These are phyloP conservation scores for Monotropa hypopitys DNA, from an alignment of 179 eudicot species.

Conservation along the genomic window DNA sequence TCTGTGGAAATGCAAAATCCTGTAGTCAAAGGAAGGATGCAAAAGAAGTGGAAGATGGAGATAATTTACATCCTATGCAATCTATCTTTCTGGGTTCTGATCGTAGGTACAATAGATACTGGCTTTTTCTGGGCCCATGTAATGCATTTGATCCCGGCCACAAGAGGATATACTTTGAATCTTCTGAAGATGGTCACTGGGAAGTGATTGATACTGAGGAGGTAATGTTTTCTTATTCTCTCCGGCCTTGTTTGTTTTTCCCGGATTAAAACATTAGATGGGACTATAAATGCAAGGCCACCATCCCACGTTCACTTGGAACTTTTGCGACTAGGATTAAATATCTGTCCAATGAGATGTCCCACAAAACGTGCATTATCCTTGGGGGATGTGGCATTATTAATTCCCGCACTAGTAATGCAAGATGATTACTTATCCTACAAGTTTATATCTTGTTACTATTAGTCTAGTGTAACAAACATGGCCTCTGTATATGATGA, in stretches of 20 bases:
- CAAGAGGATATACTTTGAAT: slow-evolving; percentile 73
- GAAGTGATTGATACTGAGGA: slow-evolving; percentile 79
- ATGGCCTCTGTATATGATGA: neutral
- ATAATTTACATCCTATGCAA: slow-evolving; percentile 68
- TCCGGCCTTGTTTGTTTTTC: neutral
- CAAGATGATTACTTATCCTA: neutral
- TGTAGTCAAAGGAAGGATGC: slow-evolving; percentile 15
- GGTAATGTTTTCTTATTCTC: slow-evolving; percentile 27
- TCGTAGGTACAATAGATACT: slow-evolving; percentile 91
- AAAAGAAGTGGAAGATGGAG: slow-evolving; percentile 21
- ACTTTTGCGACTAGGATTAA: neutral
- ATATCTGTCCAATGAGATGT: neutral
- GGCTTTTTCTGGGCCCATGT: slow-evolving; percentile 98
- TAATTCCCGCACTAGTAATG: neutral
- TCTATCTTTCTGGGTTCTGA: slow-evolving; percentile 84
- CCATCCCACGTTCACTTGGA: neutral
- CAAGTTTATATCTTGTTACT: neutral
- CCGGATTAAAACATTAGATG: neutral
- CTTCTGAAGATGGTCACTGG: slow-evolving; percentile 99
- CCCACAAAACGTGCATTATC: neutral
- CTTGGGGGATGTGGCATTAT: neutral
- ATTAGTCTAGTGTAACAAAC: neutral
- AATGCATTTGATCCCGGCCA: slow-evolving; percentile 77
- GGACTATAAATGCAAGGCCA: neutral
- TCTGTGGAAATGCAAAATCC: slow-evolving; percentile 22